Evolutionary conservation across 2,329 filamentous ascomycete species (phyloP), one percentile per base, ranked within the genome.

Genomic region (Lachnellula hyalina): DNA sequence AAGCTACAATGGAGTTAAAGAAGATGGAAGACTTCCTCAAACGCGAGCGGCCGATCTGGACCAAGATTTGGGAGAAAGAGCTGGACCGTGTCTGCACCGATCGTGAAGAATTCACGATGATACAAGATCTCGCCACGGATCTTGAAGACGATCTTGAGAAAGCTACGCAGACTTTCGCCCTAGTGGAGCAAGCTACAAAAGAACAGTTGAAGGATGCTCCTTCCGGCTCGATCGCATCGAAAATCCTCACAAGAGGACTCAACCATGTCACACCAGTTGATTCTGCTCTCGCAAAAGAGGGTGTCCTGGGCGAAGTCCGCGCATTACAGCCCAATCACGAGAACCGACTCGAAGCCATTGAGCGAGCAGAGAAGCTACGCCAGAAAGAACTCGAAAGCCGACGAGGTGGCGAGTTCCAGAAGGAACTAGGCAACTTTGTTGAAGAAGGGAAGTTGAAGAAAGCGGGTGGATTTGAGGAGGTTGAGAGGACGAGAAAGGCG

Each of bases 21-120:
- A 92, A 89, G 74, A 87, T 99, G 81, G 89, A 96, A 69, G 92
- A 96, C 15, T 96, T 89, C 75, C 82, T 99, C 74, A 86, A 85
- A 65, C 83, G 84, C 47, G 94, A 99, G 79, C 96, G 96, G 72
- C 94, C 94, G 0, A 79, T 96, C 55, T 99, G 94, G 93, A 96
- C 91, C 52, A 96, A 96, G 82, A 96, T 97, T 61, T 99, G 94
- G 94, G 93, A 97, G 80, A 92, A 95, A 73, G 92, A 97, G 71
- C 78, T 99, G 46, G 90, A 97, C 71, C 86, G 93, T 51, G 93
- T 99, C 2, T 97, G 94, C 74, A 91, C 96, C 70, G 94, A 96
- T 67, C 85, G 92, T 62, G 93, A 97, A 68, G 86, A 96, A 72
- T 82, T 99, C 63, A 94, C 91, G 49, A 88, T 97, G 78, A 93